Base-by-base conservation (phyloP, 1,284 basidiomycete species). In the Ceratobasidium sp. region DNA sequence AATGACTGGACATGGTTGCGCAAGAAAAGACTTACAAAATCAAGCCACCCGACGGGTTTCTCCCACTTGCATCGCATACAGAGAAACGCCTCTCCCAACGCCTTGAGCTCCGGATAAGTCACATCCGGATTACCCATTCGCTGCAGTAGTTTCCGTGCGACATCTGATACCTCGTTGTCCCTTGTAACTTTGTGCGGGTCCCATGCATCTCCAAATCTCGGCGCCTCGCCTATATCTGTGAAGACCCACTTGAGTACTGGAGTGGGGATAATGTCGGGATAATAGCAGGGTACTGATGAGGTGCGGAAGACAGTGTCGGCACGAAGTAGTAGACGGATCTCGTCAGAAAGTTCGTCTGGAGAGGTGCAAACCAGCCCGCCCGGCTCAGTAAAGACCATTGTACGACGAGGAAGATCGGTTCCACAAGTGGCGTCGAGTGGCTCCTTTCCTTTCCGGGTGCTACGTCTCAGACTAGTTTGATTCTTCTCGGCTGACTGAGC, bases 41-140 rank as follows among this genome's bases (percentile, higher is more conserved):
- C 3, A 9, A 56, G 26, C 68, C 68, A 70, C 7, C 23, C 39
- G 28, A 10, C 20, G 1, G 68, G 68, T 23, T 9, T 20, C 18
- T 51, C n/a, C 23, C 7, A 51, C 18, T 56, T 49, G 28, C 68
- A 56, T 40, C 53, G n/a, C 26, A 18, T 10, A 39, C 68, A 70
- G 12, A 51, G 3, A 55, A 70, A 70, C 15, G 51, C 49, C 3
- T 49, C n/a, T 39, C 68, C 53, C 12, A 55, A 5, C 9, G 53
- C 68, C 28, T 51, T 55, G 51, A 70, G 49, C 68, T 60, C 53
- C 2, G 69, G 51, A 39, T 23, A 56, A 15, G 39, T 58, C 3
- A 28, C 26, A 33, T 58, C 23, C 23, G 55, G 51, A 18, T 26
- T 10, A 18, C 51, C 49, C 10, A 56, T 5, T 9, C 15, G 12